Evolutionary conservation across 331 rosid genomes (phyloP), one percentile per base, ranked within the genome.

Genomic region (Spiraea crenata): DNA sequence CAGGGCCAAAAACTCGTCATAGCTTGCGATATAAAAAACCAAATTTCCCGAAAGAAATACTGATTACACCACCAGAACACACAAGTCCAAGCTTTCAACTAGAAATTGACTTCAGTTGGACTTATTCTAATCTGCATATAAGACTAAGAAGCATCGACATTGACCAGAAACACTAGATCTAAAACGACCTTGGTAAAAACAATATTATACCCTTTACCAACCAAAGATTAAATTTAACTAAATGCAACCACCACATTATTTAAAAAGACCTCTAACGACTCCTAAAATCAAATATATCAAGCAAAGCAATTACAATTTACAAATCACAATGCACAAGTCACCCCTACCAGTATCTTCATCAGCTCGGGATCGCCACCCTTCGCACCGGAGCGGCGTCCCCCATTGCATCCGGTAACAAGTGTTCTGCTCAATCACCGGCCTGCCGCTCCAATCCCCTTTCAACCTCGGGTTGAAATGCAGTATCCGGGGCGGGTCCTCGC

Each of bases 321-420:
- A 25, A 25, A 25, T 25, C 31, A 25, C 38, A 49, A 7, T 39
- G 8, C 31, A 2, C 31, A 25, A 54, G 34, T 16, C 40, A 57
- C 82, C 79, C 82, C 79, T 56, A 95, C 99, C 90, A 51, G 95
- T 85, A 75, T 95, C 99, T 58, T 87, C 89, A 63, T 91, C 97
- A 0, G 93, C 96, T 66, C 85, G 82, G 55, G 99, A 81, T 75
- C 74, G 78, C 99, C 99, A 87, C 7, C 99, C 97, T 62, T 91
- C 96, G 44, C 99, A 95, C 70, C 97, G 82, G 17, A 87, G 76
- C 12, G 97, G 86, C 59, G 90, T 42, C 51, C 96, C 96, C 99
- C 96, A 95, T 67, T 91, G 99, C 99, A 89, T 91, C 82, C 96
- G 79, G 63, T 89, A 95, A 73, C 97, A 95, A 4, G 97, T 91